Evolutionary conservation across 1,284 basidiomycete genomes (phyloP), one percentile per base, ranked within the genome.

Genomic region (Boletus sp.): DNA sequence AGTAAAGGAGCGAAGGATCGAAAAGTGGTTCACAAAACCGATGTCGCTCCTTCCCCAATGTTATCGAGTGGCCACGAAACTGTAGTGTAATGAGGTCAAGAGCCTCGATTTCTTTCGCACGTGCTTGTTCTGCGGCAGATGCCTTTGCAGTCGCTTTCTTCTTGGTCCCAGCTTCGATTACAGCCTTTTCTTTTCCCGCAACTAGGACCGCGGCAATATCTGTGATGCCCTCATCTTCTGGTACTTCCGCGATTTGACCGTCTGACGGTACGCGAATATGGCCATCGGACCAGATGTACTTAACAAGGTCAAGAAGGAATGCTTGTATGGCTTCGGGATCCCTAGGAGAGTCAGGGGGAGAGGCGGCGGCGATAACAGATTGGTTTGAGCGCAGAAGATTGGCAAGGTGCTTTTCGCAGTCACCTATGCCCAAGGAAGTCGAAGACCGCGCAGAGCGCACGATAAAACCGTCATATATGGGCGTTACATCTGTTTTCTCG

Each of bases 11-110:
- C 3, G 62, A 68, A 3, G 89, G 86, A 51, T 93, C 84, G 55
- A 94, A 91, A 27, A 97, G 73, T 8, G 93, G 91, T 62, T 96
- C 94, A 62, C 89, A 91, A 64, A 94, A 85, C 34, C 90, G 77
- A 72, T 96, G 92, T 40, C 93, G 77, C 58, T 94, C 89, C 58
- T 89, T 85, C 5, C 93, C 94, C 26, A 97, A 61, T 2, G 82
- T 86, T 52, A 97, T 68, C 41, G 83, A 78, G 59, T 82, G 77
- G 5, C 76, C 84, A 6, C 75, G 73, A 62, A 89, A 90, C 59
- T 88, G 76, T 12, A 91, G 67, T n/a, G 82, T 78, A 49, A 90
- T 68, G 50, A 91, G 76, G 67, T 93, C 90, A 50, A 91, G 70
- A 0, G 88, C 85, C 59, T 89, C 88, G 20, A 90, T 87, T 67